phyloP scores from a whole-genome alignment of 208 protist genomes.

The Trypanosoma melophagium region DNA sequence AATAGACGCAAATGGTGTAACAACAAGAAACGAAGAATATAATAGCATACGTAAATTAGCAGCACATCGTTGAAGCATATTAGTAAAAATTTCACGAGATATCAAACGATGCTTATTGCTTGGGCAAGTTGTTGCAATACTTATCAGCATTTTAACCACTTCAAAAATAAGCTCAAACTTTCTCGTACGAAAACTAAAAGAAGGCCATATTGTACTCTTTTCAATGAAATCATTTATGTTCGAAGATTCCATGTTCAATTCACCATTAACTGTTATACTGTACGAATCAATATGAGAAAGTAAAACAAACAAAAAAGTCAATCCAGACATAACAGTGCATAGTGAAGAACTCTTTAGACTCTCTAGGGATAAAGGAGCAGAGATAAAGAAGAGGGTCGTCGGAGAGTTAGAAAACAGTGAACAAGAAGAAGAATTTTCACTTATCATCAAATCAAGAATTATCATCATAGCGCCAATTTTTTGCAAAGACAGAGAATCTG shows the following conservation, averaged over 20 bases:
- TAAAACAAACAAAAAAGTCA: conserved; percentile 20
- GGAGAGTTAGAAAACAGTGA: conserved; percentile 25
- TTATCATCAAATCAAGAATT: conserved; percentile 16
- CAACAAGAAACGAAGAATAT: conserved; percentile 52
- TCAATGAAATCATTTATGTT: conserved; percentile 1
- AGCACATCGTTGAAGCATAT: conserved; percentile 45
- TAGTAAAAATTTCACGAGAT: conserved; percentile 31
- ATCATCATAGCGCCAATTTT: conserved; percentile 26
- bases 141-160: conserved; percentile 53
- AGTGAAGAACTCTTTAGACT: conserved; percentile 24
- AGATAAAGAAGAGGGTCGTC: conserved; percentile 21
- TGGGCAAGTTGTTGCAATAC: conserved; percentile 48
- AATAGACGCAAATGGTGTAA: conserved; percentile 73
- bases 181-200: conserved; percentile 27
- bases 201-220: neutral
- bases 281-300: conserved; percentile 20
- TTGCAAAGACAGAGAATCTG: conserved; percentile 9
- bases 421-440: neutral
- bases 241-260: neutral
- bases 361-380: conserved; percentile 20
- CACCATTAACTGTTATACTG: conserved; percentile 17
- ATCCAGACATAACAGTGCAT: conserved; percentile 21
- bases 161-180: conserved; percentile 61
- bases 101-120: conserved; percentile 34
- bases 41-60: conserved; percentile 45